Conservation (phyloP, 2,329 filamentous ascomycete genomes). For the Hirsutella thompsonii region DNA sequence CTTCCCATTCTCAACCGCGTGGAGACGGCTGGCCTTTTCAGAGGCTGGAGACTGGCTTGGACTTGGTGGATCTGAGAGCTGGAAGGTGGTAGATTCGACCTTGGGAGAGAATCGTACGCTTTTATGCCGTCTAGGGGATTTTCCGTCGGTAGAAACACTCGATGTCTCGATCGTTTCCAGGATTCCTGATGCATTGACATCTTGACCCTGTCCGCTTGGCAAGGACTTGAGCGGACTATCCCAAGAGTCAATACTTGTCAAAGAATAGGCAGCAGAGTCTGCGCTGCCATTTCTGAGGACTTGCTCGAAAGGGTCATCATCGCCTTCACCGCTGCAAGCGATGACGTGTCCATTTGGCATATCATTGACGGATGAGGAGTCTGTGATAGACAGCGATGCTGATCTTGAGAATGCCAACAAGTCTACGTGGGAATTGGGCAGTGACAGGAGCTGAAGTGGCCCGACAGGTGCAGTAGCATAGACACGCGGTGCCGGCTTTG, state of each 20-base stretch:
- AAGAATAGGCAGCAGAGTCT: neutral
- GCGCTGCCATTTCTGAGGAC: neutral
- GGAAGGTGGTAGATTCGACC: slow-evolving; percentile 51
- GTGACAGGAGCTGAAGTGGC: neutral
- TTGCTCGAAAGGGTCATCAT: neutral
- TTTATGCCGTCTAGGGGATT: slow-evolving; percentile 35
- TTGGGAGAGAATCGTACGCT: slow-evolving; percentile 58
- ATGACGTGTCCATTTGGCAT: neutral
- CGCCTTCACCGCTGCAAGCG: neutral
- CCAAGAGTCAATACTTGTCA: neutral
- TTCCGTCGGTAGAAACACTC: slow-evolving; percentile 10
- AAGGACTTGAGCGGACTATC: neutral
- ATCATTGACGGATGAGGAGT: neutral
- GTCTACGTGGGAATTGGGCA: slow-evolving; percentile 3
- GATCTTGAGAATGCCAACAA: neutral
- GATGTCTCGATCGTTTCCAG: slow-evolving; percentile 6
- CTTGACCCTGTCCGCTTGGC: neutral
- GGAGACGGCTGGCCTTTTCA: slow-evolving; percentile 9
- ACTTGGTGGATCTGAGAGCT: slow-evolving; percentile 37
- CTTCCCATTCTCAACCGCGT: neutral
- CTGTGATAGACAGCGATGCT: neutral
- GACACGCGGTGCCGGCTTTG: too few species aligned
- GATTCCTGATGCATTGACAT: neutral
- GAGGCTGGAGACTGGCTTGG: slow-evolving; percentile 18
- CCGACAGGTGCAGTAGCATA: too few species aligned